Conservation (phyloP, 1,284 basidiomycete species). For the Moesziomyces antarcticus region DNA sequence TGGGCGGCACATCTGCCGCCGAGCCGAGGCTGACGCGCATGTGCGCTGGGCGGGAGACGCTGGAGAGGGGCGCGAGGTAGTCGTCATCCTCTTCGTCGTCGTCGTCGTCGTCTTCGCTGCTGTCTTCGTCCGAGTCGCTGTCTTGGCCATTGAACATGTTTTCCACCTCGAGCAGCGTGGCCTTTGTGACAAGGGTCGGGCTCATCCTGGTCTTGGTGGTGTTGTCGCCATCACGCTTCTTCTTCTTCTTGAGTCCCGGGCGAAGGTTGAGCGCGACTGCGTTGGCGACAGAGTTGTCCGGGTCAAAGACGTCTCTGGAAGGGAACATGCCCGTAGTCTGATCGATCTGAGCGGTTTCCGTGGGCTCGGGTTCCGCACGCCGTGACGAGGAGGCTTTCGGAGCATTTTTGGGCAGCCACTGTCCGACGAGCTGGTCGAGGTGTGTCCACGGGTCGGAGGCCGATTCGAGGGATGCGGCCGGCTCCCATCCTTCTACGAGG, state of each 20-base stretch:
- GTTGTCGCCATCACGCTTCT: constrained; percentile 39
- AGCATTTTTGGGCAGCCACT: constrained; percentile 51
- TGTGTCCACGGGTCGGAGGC: constrained; percentile 54
- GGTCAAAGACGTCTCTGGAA: constrained; percentile 40
- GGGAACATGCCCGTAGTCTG: constrained; percentile 42
- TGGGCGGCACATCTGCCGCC: constrained; percentile 46
- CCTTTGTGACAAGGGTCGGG: constrained; percentile 61
- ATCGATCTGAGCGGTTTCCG: constrained; percentile 24
- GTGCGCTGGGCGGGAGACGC: constrained; percentile 15
- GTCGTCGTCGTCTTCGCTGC: constrained; percentile 40
- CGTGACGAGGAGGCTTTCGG: background rate
- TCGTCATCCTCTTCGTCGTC: constrained; percentile 40
- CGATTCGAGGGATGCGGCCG: constrained; percentile 6
- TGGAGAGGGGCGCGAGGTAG: constrained; percentile 27
- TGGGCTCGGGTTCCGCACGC: constrained; percentile 20
- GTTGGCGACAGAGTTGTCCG: constrained; percentile 48
- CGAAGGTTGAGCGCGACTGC: constrained; percentile 49
- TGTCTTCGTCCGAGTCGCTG: constrained; percentile 39
- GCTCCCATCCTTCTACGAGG: constrained; percentile 36
- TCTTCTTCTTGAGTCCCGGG: constrained; percentile 42
- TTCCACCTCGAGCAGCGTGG: constrained; percentile 59
- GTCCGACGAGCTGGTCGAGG: constrained; percentile 52
- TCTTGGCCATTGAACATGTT: constrained; percentile 64
- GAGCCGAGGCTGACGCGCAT: constrained; percentile 26
- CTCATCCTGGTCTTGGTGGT: constrained; percentile 41